Percentiles rank a stretch among this genome's conserved stretches.
Conservation (phyloP, 352 stramenopile species). For the Pythium plurisporium region DNA sequence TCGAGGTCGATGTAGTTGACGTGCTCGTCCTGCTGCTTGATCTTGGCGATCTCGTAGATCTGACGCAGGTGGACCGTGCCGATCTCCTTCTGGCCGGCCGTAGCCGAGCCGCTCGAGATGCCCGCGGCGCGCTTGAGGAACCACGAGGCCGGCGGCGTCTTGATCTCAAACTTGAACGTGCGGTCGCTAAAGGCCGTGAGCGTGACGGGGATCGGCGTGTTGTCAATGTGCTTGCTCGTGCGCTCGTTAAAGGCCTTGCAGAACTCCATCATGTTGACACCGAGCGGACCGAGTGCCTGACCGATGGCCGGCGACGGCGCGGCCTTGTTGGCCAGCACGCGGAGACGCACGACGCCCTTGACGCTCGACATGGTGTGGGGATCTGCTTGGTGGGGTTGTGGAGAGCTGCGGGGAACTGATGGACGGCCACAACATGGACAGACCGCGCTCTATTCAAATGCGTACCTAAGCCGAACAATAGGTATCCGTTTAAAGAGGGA, state of each 20-base stretch:
- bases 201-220: slow-evolving; percentile 91
- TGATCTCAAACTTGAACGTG: slow-evolving; percentile 95
- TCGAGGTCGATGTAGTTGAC: slow-evolving; percentile 90
- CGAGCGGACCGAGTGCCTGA: slow-evolving; percentile 93
- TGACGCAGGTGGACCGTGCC: slow-evolving; percentile 91
- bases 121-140: slow-evolving; percentile 91
- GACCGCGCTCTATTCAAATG: background rate
- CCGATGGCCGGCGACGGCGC: slow-evolving; percentile 85
- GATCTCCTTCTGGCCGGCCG: slow-evolving; percentile 65
- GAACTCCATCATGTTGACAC: slow-evolving; percentile 99
- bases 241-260: slow-evolving; percentile 99
- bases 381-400: background rate
- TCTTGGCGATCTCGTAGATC: slow-evolving; percentile 98
- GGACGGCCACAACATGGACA: background rate
- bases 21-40: slow-evolving; percentile 95
- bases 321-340: slow-evolving; percentile 79
- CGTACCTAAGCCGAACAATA: background rate
- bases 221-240: slow-evolving; percentile 89
- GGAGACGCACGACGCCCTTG: slow-evolving; percentile 84
- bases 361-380: slow-evolving; percentile 30
- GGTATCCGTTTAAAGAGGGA: background rate
- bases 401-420: background rate
- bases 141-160: slow-evolving; percentile 93
- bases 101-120: slow-evolving; percentile 73
- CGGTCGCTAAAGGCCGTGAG: slow-evolving; percentile 93